Percentiles rank a stretch among this genome's conserved stretches.
Conservation (phyloP, 164 flowering plant species). For the Stephania cephalantha region DNA sequence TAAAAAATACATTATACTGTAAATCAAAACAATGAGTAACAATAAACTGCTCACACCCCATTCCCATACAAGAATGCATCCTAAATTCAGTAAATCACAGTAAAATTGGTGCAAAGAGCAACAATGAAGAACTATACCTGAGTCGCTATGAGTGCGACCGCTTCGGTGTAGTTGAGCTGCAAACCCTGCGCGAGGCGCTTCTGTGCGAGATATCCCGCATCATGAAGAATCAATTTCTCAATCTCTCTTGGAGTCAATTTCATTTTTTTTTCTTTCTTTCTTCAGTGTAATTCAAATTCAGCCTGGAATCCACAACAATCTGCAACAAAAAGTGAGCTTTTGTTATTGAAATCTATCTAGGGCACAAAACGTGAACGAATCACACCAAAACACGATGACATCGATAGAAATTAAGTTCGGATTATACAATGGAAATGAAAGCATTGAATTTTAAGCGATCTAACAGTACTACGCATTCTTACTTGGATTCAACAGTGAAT, state of each 20-base stretch:
- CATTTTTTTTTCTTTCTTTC: slow-evolving; percentile 28
- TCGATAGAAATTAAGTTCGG: not conserved
- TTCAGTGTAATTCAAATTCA: not conserved
- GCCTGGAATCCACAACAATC: not conserved
- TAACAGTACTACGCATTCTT: not conserved
- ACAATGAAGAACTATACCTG: slow-evolving; percentile 42
- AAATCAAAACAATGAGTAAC: not conserved
- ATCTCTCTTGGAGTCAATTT: slow-evolving; percentile 83
- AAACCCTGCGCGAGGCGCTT: slow-evolving; percentile 93
- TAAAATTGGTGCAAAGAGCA: not conserved
- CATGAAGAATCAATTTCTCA: slow-evolving; percentile 72
- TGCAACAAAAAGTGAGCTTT: not conserved
- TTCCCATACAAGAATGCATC: not conserved
- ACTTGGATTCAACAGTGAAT: not conserved
- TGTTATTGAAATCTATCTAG: not conserved
- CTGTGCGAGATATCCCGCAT: slow-evolving; percentile 87
- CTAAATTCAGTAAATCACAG: not conserved
- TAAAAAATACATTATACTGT: not conserved
- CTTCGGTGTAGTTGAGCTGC: slow-evolving; percentile 76
- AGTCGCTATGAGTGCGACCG: slow-evolving; percentile 85
- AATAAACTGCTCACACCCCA: not conserved
- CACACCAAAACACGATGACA: not conserved
- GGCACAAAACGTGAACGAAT: not conserved
- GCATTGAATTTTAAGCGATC: not conserved
- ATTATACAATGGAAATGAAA: not conserved